These are phyloP conservation scores for Solanum hybrid DNA, from an alignment of 305 asterid genomes.

Conservation along the genomic window DNA sequence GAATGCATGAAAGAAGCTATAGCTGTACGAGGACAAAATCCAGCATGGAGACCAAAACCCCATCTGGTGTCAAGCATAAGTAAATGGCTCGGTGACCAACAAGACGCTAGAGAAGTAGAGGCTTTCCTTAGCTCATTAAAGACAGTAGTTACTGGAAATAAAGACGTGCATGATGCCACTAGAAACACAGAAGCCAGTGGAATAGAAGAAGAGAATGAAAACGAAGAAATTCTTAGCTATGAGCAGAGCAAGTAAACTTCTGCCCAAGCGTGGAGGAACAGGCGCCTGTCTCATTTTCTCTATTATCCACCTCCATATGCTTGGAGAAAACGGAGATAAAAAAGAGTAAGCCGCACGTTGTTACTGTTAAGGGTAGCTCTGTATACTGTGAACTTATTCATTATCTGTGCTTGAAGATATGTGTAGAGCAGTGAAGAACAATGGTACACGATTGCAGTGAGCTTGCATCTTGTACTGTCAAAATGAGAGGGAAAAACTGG, in stretches of 20 bases:
- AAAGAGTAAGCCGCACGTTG: neutral
- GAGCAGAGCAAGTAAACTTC: neutral
- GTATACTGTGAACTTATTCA: neutral
- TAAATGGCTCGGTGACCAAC: slow-evolving; percentile 37
- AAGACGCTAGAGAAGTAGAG: slow-evolving; percentile 30
- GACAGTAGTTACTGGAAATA: neutral
- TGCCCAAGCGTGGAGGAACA: neutral
- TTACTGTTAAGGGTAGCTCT: neutral
- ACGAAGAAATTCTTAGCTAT: slow-evolving; percentile 16
- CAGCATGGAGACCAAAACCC: slow-evolving; percentile 45
- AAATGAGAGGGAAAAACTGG: neutral
- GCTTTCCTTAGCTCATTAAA: slow-evolving; percentile 31
- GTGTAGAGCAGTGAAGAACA: neutral
- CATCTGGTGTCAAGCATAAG: slow-evolving; percentile 19
- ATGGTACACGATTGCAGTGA: neutral
- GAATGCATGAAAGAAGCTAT: slow-evolving; percentile 52
- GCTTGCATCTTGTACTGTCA: neutral
- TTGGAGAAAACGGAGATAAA: neutral
- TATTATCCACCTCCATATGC: neutral
- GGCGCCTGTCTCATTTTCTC: neutral
- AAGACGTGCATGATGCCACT: slow-evolving; percentile 15
- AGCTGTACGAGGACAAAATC: slow-evolving; percentile 26
- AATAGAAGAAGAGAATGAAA: slow-evolving; percentile 25
- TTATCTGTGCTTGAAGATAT: neutral
- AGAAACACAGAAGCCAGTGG: slow-evolving; percentile 23